Conservation (phyloP, 2,329 filamentous ascomycete genomes). For the Metarhizium brunneum region DNA sequence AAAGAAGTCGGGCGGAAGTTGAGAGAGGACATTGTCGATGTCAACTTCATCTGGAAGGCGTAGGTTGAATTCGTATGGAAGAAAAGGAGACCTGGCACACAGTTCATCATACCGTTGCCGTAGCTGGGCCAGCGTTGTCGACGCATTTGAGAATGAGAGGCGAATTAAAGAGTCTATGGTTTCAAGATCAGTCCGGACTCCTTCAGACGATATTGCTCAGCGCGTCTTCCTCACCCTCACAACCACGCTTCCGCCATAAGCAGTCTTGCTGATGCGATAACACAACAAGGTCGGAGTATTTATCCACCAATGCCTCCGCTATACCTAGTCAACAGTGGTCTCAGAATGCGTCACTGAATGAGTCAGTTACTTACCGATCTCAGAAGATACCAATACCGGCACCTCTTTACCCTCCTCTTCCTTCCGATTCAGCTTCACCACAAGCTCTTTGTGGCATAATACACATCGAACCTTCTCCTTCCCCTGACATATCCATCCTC, state of each 20-base stretch:
- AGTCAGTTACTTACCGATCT: conserved; percentile 35
- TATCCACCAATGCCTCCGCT: conserved; percentile 62
- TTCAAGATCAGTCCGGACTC: not conserved
- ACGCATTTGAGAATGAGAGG: conserved; percentile 53
- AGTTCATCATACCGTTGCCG: conserved; percentile 58
- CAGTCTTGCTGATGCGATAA: conserved; percentile 72
- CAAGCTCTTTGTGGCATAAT: conserved; percentile 73
- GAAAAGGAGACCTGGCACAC: conserved; percentile 40
- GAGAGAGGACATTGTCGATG: conserved; percentile 37
- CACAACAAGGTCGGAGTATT: conserved; percentile 65
- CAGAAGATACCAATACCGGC: conserved; percentile 44
- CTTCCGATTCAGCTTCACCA: conserved; percentile 65
- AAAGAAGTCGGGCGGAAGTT: conserved; percentile 49
- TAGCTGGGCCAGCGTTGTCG: conserved; percentile 47
- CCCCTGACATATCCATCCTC: conserved; percentile 80
- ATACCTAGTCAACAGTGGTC: conserved; percentile 11
- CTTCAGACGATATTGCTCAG: not conserved
- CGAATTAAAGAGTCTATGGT: conserved; percentile 47
- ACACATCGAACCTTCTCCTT: conserved; percentile 79
- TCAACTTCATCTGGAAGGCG: conserved; percentile 44
- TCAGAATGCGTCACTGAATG: too few species aligned
- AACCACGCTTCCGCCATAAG: conserved; percentile 79
- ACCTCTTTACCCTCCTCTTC: conserved; percentile 47
- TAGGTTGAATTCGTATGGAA: conserved; percentile 55
- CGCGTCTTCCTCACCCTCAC: conserved; percentile 54